phyloP scores from a whole-genome alignment of 2,329 filamentous ascomycete species.

The Colletotrichum camelliae region DNA sequence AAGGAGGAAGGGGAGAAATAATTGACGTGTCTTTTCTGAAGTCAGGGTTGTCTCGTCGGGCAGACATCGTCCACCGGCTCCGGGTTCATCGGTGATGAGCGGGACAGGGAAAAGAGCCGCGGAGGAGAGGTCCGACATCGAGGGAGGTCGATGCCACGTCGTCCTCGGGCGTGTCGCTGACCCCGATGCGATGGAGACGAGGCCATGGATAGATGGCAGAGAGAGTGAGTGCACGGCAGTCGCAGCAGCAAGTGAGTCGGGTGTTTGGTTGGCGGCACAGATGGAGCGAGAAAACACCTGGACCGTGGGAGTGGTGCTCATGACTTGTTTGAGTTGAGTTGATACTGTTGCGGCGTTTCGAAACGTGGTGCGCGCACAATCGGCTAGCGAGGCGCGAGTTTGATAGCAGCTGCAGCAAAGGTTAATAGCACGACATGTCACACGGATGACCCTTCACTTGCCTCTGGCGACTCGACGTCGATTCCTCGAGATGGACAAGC shows the following conservation, averaged over 20 bases:
- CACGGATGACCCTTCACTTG: slow-evolving; percentile 1
- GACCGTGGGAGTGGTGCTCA: neutral
- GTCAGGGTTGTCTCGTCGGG: neutral
- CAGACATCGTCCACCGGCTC: neutral
- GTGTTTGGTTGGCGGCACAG: neutral
- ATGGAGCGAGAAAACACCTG: neutral
- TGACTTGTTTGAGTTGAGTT: neutral
- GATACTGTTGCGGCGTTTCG: slow-evolving; percentile 15
- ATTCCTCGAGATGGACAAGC: neutral
- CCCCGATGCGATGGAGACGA: neutral
- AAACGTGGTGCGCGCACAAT: slow-evolving; percentile 11
- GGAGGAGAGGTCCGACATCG: neutral
- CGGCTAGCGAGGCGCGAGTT: neutral
- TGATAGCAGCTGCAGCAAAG: slow-evolving; percentile 11
- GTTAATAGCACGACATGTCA: slow-evolving; percentile 22
- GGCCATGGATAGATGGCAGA: neutral
- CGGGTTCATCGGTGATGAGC: neutral
- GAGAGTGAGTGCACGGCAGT: neutral
- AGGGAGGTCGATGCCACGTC: neutral
- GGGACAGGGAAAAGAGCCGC: neutral
- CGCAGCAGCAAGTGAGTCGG: neutral
- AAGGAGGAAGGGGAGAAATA: neutral
- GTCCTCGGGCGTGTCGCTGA: neutral
- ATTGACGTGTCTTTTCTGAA: slow-evolving; percentile 12
- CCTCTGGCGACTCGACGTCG: neutral